Base-by-base conservation (phyloP, 2,329 filamentous ascomycete species). In the Rhexocercosporidium sp. region DNA sequence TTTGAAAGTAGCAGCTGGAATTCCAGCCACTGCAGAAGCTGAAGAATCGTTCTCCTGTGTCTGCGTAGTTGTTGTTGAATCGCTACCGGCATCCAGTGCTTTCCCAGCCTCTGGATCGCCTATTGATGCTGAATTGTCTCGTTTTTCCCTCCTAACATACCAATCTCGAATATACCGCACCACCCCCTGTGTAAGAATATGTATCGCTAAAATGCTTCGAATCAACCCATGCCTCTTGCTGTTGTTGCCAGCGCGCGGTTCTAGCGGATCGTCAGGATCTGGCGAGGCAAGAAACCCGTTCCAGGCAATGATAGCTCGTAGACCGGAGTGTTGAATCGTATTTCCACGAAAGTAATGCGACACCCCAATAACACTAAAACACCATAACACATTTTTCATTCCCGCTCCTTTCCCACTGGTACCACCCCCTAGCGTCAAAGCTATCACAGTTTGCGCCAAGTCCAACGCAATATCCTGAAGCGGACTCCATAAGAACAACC, bases 401-500 rank as follows among this genome's bases (percentile, higher is more conserved):
- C 90, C 88, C 61, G 90, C 89, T 68, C 90, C 87, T 72, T 85
- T 86, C 8, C 88, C 88, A 70, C 86, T 89, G 8, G 89, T 91
- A 67, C 93, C 93, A 68, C 94, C 94, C 69, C 94, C 94, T 12
- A 97, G 83, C 0, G 94, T 96, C 66, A 97, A 89, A 66, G 94
- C 94, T 76, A 97, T 96, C 77, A 97, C 93, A 66, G 95, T 92
- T 79, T 97, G 95, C 68, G 94, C 93, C 62, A 97, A 86, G 77
- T 97, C 94, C 73, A 97, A 85, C 66, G 95, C 91, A 76, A 96
- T 90, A 76, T 93, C 92, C 78, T 97, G 94, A 70, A 95, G 87
- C 66, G 93, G 93, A 37, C 90, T 89, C 92, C 92, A 96, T 69
- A 97, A 85, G 73, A 96, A 92, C 56, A 97, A 84, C 92, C 94